phyloP scores from a whole-genome alignment of 768 basidiomycete genomes.

The Kondoa malvinella region DNA sequence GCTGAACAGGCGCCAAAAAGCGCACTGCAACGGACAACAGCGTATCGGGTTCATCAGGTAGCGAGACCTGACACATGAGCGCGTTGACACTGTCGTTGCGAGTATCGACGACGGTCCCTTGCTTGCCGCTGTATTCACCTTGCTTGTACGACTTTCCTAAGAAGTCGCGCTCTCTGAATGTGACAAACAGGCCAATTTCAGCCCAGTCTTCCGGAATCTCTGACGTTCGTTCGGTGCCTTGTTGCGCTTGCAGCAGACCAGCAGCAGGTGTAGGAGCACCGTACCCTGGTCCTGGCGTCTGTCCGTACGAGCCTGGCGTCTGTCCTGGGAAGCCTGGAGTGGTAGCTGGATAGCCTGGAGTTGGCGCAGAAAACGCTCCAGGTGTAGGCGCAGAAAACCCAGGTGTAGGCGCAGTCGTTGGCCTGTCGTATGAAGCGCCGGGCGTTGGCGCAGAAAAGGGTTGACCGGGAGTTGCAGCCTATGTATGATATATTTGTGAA shows the following conservation, averaged over 20 bases:
- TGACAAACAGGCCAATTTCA: slow-evolving; percentile 3
- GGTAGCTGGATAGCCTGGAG: neutral
- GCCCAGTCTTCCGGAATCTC: slow-evolving; percentile 10
- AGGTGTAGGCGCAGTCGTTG: slow-evolving; percentile 36
- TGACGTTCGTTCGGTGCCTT: neutral
- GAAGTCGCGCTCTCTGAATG: no score
- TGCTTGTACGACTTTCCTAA: no score
- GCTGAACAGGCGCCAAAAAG: neutral
- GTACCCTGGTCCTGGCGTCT: neutral
- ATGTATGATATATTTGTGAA: neutral
- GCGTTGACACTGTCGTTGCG: neutral
- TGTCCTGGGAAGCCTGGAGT: neutral
- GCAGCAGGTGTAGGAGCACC: slow-evolving; percentile 1
- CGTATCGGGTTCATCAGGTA: neutral
- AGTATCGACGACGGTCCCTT: neutral
- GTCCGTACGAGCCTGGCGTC: neutral
- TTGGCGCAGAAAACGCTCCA: slow-evolving; percentile 20
- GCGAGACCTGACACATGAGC: neutral
- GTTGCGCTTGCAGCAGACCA: neutral
- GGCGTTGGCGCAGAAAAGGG: slow-evolving; percentile 14
- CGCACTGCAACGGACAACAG: neutral
- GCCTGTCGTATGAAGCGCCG: slow-evolving; percentile 3
- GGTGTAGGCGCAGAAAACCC: slow-evolving; percentile 33
- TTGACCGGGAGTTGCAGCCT: neutral
- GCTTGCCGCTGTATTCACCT: slow-evolving; percentile 16